A percentile compares a stretch with the other conserved stretches of the same genome.
These are phyloP conservation scores for Endoconidiophora laricicola DNA, from an alignment of 2,329 filamentous ascomycete genomes.

Conservation along the genomic window DNA sequence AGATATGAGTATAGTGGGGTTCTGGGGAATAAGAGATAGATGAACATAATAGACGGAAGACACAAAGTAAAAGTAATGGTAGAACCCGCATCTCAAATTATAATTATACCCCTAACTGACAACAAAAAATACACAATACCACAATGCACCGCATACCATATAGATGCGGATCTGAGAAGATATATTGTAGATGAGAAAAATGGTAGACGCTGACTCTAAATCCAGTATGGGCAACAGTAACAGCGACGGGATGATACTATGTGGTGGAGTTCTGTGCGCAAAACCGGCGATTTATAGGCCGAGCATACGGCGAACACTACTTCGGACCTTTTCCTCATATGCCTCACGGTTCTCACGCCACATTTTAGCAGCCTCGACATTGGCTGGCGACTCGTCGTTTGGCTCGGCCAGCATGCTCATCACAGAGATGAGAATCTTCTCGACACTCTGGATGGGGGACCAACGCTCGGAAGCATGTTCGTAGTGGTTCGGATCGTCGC, in stretches of 20 bases:
- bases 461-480: slow-evolving; percentile 90
- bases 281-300: slow-evolving; percentile 39
- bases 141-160: background rate
- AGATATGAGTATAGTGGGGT: slow-evolving; percentile 9
- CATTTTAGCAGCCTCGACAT: slow-evolving; percentile 91
- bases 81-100: slow-evolving; percentile 10
- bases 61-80: background rate
- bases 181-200: background rate
- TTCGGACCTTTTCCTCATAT: slow-evolving; percentile 74
- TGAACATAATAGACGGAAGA: background rate
- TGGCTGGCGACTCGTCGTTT: slow-evolving; percentile 91
- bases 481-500: slow-evolving; percentile 97
- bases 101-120: slow-evolving; percentile 1
- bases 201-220: background rate
- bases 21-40: background rate
- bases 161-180: background rate
- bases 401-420: slow-evolving; percentile 98
- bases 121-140: background rate
- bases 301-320: slow-evolving; percentile 63
- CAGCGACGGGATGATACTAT: background rate
- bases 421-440: slow-evolving; percentile 91
- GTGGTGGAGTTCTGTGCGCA: background rate
- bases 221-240: background rate
- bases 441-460: slow-evolving; percentile 92
- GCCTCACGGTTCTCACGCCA: slow-evolving; percentile 72